phyloP scores from a whole-genome alignment of 192 early-diverging fungal species.

The Pilobolus umbonatus region DNA sequence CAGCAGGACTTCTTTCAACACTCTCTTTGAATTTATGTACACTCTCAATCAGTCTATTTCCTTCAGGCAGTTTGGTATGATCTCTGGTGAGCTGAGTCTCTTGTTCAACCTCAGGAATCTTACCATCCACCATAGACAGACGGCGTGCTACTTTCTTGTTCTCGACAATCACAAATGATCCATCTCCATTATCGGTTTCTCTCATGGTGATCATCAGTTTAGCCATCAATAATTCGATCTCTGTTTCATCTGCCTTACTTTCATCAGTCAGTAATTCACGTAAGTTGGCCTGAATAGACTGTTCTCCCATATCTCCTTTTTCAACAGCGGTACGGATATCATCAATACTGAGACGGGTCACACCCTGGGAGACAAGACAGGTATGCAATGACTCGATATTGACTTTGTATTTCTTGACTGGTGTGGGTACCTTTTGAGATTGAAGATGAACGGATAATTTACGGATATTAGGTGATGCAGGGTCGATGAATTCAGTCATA shows the following conservation, averaged over 20 bases:
- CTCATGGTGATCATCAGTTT: constrained; percentile 26
- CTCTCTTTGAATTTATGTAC: constrained; percentile 45
- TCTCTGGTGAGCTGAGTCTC: constrained; percentile 6
- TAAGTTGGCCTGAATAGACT: constrained; percentile 21
- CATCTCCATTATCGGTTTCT: constrained; percentile 15
- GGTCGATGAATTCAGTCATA: constrained; percentile 52
- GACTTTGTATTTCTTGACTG: constrained; percentile 22
- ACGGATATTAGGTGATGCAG: constrained; percentile 42
- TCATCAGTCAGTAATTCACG: constrained; percentile 30
- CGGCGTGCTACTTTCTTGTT: constrained; percentile 23
- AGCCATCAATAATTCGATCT: constrained; percentile 26
- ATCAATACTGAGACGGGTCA: constrained; percentile 20
- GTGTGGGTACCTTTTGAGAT: constrained; percentile 39
- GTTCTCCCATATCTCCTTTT: constrained; percentile 17
- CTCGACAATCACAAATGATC: constrained; percentile 28
- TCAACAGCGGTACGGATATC: constrained; percentile 31
- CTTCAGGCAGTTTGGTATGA: constrained; percentile 33
- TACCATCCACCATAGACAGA: constrained; percentile 9
- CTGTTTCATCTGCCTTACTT: constrained; percentile 27
- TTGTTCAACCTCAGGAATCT: not conserved
- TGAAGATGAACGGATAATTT: constrained; percentile 69
- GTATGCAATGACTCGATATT: constrained; percentile 38
- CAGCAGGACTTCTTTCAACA: constrained; percentile 41
- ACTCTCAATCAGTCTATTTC: constrained; percentile 43
- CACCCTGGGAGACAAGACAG: constrained; percentile 24